phyloP scores from a whole-genome alignment of 352 stramenopile genomes.

The Globisporangium iwayamae region DNA sequence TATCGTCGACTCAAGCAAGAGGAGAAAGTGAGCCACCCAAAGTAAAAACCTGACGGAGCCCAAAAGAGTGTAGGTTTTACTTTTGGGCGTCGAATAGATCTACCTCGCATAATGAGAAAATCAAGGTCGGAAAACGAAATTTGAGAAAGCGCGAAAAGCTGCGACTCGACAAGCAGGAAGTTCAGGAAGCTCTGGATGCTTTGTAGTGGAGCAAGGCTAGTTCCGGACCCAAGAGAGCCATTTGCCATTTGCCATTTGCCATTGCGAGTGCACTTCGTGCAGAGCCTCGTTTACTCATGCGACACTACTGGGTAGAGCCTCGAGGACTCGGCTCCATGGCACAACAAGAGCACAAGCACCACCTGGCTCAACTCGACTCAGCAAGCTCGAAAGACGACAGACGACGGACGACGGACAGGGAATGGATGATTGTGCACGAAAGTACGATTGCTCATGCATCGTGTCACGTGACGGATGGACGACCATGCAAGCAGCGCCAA shows the following conservation, averaged over 20 bases:
- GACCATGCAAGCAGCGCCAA: not conserved
- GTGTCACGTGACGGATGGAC: not conserved
- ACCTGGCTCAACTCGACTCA: not conserved
- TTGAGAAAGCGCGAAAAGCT: not conserved
- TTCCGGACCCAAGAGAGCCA: not conserved
- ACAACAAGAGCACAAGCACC: not conserved
- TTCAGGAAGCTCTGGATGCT: no score
- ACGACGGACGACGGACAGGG: not conserved
- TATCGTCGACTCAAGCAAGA: no score
- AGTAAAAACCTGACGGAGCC: not conserved
- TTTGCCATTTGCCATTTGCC: not conserved
- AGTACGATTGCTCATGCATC: not conserved
- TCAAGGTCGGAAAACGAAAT: not conserved
- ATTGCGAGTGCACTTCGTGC: not conserved
- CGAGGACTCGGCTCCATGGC: not conserved
- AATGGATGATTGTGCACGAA: slow-evolving; percentile 1
- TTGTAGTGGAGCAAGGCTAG: no score
- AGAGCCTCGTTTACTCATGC: not conserved
- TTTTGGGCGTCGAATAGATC: not conserved
- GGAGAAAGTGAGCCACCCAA: not conserved
- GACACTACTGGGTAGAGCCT: not conserved
- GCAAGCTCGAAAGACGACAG: not conserved
- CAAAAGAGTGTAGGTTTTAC: not conserved
- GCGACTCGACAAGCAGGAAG: not conserved
- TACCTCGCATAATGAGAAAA: not conserved